These are phyloP conservation scores for Apiosordaria backusii DNA, from an alignment of 495 filamentous ascomycete species.

Conservation along the genomic window DNA sequence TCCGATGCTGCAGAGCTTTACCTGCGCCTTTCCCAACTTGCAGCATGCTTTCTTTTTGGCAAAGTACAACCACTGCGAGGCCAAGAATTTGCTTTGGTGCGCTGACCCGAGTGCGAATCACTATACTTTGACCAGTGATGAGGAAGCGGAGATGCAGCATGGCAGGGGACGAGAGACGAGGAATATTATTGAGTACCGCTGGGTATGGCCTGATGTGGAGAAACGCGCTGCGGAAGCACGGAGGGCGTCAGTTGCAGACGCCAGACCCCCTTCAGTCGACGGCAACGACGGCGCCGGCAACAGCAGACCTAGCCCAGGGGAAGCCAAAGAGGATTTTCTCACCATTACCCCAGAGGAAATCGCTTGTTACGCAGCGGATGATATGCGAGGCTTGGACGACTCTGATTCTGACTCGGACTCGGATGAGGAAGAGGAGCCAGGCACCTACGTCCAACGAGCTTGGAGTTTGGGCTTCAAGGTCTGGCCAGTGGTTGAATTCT, in stretches of 20 bases:
- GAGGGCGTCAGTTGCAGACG: background rate
- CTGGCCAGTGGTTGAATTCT: slow-evolving; percentile 32
- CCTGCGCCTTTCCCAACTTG: slow-evolving; percentile 15
- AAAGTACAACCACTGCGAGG: background rate
- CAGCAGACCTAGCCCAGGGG: background rate
- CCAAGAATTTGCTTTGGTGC: slow-evolving; percentile 28
- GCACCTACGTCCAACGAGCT: background rate
- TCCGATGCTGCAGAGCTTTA: background rate
- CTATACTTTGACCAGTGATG: slow-evolving; percentile 18
- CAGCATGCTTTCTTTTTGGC: slow-evolving; percentile 18
- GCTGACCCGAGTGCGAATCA: slow-evolving; percentile 16
- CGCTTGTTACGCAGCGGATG: background rate
- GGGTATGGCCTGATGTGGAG: slow-evolving; percentile 37
- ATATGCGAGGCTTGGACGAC: background rate
- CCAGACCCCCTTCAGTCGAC: background rate
- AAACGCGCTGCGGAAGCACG: background rate
- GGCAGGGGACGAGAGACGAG: background rate
- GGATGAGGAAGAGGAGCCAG: background rate
- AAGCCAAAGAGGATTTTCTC: background rate
- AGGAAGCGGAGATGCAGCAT: slow-evolving; percentile 13
- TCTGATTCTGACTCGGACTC: background rate
- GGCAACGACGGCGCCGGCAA: background rate
- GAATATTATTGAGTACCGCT: slow-evolving; percentile 22
- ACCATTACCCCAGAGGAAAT: background rate
- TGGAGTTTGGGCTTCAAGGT: slow-evolving; percentile 14